These are phyloP conservation scores for Xenoacremonium recifei DNA, from an alignment of 2,329 filamentous ascomycete species.

Conservation along the genomic window DNA sequence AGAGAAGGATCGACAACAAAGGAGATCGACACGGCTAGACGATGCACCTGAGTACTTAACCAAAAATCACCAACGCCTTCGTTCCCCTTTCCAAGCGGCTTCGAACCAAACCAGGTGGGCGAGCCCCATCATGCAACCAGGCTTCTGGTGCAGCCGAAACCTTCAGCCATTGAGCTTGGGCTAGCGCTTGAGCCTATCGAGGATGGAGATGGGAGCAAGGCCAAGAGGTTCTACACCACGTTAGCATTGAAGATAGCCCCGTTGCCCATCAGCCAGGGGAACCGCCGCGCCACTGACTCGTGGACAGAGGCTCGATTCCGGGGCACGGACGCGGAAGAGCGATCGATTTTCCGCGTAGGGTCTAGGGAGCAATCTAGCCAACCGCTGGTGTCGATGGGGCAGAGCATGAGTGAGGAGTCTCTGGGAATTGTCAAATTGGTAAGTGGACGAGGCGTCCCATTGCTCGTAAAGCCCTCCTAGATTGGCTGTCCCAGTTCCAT, in stretches of 20 bases:
- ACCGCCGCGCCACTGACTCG: conserved; percentile 8
- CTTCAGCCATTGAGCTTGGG: too few relatives aligned
- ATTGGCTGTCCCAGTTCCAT: too few relatives aligned
- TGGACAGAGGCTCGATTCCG: background rate
- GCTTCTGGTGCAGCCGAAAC: too few relatives aligned
- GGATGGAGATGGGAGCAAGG: background rate
- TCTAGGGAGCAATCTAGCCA: too few relatives aligned
- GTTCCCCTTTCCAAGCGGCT: background rate
- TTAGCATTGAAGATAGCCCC: background rate
- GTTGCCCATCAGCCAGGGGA: conserved; percentile 2
- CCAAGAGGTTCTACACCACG: background rate
- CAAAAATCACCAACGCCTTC: background rate
- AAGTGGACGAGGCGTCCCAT: too few relatives aligned
- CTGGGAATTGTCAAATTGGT: too few relatives aligned
- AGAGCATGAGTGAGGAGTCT: too few relatives aligned
- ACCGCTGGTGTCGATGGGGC: too few relatives aligned
- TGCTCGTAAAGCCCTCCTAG: too few relatives aligned
- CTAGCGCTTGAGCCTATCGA: conserved; percentile 4
- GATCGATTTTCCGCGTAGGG: conserved; percentile 4
- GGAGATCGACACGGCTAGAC: background rate
- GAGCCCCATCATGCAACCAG: too few relatives aligned
- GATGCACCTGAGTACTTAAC: background rate
- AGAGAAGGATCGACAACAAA: background rate
- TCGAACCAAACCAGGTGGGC: too few relatives aligned
- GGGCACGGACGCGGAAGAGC: conserved; percentile 8